phyloP scores from a whole-genome alignment of 1,284 basidiomycete species.

The Inonotus hispidus region DNA sequence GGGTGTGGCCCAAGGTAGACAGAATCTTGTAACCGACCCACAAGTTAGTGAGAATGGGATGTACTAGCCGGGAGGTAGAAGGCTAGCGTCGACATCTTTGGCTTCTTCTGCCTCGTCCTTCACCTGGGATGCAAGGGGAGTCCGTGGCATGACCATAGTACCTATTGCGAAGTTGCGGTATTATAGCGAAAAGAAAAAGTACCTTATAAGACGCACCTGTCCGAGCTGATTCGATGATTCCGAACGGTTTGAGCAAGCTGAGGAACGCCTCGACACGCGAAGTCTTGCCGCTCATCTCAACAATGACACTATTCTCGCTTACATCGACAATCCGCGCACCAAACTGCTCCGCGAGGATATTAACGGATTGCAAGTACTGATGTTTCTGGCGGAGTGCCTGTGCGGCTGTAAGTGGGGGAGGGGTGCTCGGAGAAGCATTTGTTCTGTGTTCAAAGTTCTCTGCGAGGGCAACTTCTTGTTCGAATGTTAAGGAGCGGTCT shows the following conservation, averaged over 20 bases:
- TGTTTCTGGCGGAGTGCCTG: constrained; percentile 88
- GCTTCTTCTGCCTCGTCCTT: constrained; percentile 59
- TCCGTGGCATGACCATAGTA: constrained; percentile 94
- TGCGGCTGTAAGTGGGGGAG: constrained; percentile 58
- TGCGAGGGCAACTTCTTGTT: constrained; percentile 65
- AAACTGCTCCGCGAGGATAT: constrained; percentile 84
- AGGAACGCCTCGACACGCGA: constrained; percentile 91
- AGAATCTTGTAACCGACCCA: background rate
- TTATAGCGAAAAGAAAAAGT: constrained; percentile 6
- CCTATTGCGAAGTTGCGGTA: constrained; percentile 40
- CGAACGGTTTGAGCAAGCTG: constrained; percentile 89
- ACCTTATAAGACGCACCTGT: constrained; percentile 57
- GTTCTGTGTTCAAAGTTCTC: constrained; percentile 63
- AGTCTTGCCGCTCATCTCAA: constrained; percentile 94
- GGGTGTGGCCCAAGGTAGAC: too few relatives aligned
- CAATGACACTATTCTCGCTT: constrained; percentile 89
- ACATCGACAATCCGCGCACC: constrained; percentile 93
- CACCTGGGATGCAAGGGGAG: constrained; percentile 67
- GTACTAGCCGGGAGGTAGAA: constrained; percentile 83
- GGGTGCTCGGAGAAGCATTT: constrained; percentile 25
- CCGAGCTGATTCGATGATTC: constrained; percentile 88
- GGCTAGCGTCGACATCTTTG: constrained; percentile 70
- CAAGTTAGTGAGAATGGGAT: background rate
- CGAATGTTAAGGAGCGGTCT: constrained; percentile 44
- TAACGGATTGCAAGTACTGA: constrained; percentile 84